Evolutionary conservation across 2,329 filamentous ascomycete genomes (phyloP), one percentile per base, ranked within the genome.

Genomic region (Fusarium penzigii): DNA sequence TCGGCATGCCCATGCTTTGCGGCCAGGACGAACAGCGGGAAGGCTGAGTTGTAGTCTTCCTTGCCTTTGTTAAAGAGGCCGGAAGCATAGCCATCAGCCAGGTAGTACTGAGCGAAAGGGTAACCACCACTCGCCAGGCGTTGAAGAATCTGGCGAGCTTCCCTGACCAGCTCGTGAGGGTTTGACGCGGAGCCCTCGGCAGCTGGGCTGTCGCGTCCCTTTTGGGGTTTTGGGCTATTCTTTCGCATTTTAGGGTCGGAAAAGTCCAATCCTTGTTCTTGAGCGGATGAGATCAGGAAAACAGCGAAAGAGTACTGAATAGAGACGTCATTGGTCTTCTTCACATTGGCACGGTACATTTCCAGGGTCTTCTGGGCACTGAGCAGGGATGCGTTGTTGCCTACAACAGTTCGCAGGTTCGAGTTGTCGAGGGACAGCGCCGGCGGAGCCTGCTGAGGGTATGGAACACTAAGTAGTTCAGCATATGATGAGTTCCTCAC

Each of bases 1-100:
- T 99, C 94, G 44, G 94, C 92, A 71, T 99, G 94, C 32, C 94
- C 94, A 73, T 97, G 94, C 75, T 97, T 99, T 65, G 90, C 93
- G 9, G 94, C 94, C 14, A 94, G 84, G 38, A 96, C 82, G 68
- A 99, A 99, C 29, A 97, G 84, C 9, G 91, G 89, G 68, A 97
- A 97, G 0, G 94, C 92, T 39, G 89, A 87, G 67, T 92, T 90
- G 68, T 95, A 88, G 69, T 99, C 94, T 65, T 91, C 86, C 68
- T 93, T 95, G 56, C 91, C 90, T 72, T 97, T 97, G 75, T 86
- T 96, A 73, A 99, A 97, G 20, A 99, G 78, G 1, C 94, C 94
- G 6, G 93, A 97, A 3, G 92, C 90, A 68, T 90, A 96, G 2
- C 94, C 94, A 68, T 99, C 94, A 17, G 86, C 94, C 12, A 99